phyloP scores from a whole-genome alignment of 352 stramenopile species.

The Phytophthora pseudosyringae region DNA sequence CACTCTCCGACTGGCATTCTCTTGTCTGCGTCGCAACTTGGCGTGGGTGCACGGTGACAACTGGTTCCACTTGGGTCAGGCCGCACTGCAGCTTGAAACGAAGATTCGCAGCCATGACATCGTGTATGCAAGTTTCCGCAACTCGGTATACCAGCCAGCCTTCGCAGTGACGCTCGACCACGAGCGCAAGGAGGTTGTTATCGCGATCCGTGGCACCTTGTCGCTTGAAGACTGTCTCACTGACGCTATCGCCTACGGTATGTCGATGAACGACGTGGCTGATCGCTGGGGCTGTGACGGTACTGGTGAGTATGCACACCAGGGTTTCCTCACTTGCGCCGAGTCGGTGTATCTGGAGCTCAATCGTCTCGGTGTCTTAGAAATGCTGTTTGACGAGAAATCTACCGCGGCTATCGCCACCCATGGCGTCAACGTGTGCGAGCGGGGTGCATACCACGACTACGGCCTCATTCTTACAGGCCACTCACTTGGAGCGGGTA shows the following conservation, averaged over 20 bases:
- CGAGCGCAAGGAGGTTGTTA: constrained; percentile 69
- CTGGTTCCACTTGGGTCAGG: constrained; percentile 81
- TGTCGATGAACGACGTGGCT: constrained; percentile 73
- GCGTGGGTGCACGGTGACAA: constrained; percentile 87
- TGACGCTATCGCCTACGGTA: constrained; percentile 85
- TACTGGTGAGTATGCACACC: constrained; percentile 75
- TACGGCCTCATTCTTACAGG: constrained; percentile 81
- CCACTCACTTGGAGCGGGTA: constrained; percentile 84
- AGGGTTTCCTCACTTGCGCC: constrained; percentile 83
- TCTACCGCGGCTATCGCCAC: constrained; percentile 50
- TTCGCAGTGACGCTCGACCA: constrained; percentile 88
- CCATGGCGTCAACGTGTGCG: constrained; percentile 67
- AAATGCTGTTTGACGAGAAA: constrained; percentile 87
- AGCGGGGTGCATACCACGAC: constrained; percentile 63
- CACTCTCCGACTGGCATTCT: constrained; percentile 76
- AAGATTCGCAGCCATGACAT: constrained; percentile 69
- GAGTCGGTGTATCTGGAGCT: constrained; percentile 80
- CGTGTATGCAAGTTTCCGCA: constrained; percentile 82
- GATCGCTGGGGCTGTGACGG: constrained; percentile 76
- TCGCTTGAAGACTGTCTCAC: constrained; percentile 90
- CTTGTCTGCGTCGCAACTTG: constrained; percentile 67
- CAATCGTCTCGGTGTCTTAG: constrained; percentile 69
- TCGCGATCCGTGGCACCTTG: constrained; percentile 85
- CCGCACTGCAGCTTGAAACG: constrained; percentile 84
- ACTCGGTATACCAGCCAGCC: constrained; percentile 81